Base-by-base conservation (phyloP, 2,329 filamentous ascomycete species). In the Karstenula rhodostoma region DNA sequence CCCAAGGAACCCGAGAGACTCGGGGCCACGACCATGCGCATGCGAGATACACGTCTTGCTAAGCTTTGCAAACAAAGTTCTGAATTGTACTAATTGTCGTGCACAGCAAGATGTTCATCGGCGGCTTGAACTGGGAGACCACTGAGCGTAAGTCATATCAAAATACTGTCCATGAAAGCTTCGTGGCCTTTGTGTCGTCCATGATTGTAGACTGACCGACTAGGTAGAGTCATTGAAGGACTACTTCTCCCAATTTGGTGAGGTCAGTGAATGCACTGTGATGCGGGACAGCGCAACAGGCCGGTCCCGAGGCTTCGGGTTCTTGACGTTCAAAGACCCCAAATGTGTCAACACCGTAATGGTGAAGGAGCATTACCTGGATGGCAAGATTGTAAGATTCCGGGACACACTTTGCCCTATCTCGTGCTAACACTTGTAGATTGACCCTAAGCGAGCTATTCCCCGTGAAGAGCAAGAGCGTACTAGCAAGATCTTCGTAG, bases 271-370 rank as follows among this genome's bases (percentile, higher is more conserved):
- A 82, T 98, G 95, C 78, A 99, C 95, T 17, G 95, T 99, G n/a
- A 99, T 99, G 95, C 88, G 95, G 67, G 95, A 99, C 79, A 94
- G 93, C 63, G 91, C 92, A 52, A 96, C 93, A 10, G 95, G 95
- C 46, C 89, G 95, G 64, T 98, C 95, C 32, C 89, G 95, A 79
- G 95, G 95, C 25, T 99, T 99, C 72, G 95, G 95, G 32, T 99
- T 99, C 81, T 84, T 99, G 63, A 99, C 95, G 0, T 99, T 99
- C 84, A 96, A 92, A 77, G 95, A 99, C 74, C 91, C 95, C 50
- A 97, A 97, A 82, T 97, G 93, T 4, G 95, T 99, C 67, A 99
- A 99, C 77, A 96, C 93, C 68, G 95, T 99, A 66, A 99, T 99
- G 95, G 95, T 99, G 64, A 99, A 99, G 81, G 95, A 99, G 77